Evolutionary conservation across 495 filamentous ascomycete genomes (phyloP), one percentile per base, ranked within the genome.

Genomic region (Aspergillus nidulans): DNA sequence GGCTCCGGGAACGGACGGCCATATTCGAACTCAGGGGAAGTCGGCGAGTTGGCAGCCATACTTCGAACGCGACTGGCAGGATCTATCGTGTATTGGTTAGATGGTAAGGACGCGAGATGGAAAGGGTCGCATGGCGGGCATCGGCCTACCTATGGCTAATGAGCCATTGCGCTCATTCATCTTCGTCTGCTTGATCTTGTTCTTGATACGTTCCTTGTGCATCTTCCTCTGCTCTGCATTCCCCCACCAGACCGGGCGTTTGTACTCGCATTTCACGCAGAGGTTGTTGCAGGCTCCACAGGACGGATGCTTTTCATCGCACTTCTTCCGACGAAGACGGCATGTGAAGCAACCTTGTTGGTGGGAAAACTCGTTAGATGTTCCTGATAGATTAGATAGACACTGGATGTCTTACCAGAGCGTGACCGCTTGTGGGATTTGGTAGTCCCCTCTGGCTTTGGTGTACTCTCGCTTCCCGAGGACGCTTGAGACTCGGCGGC

Each of bases 131-230:
- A 52, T 19, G 49, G 49, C 24, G 30, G 25, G 53, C 38, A n/a
- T 47, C n/a, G 20, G 3, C 61, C 19, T 60, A 73, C 72, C 69
- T 40, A 60, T 15, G 1, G 49, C 78, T 26, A 75, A 59, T 49
- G 81, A 69, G 12, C 73, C 73, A 36, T 77, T 71, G 81, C 96
- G 94, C 74, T 97, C 92, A 36, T 87, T 82, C 56, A 92, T 78
- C 81, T 97, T 97, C 57, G 91, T 97, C 52, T 90, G 84, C 81
- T 95, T 95, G 76, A 98, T 98, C 70, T 92, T 90, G 75, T 87
- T 86, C 81, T 98, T 98, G 76, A 98, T 92, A 19, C 82, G 75
- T 67, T 97, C 94, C 79, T 98, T 98, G 66, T 96, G 90, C 21
- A 85, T 67, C 62, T 85, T 82, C 55, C 94, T 80, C 71, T 86